These are phyloP conservation scores for Psilocybe tampanensis DNA, from an alignment of 768 basidiomycete species.

Conservation along the genomic window DNA sequence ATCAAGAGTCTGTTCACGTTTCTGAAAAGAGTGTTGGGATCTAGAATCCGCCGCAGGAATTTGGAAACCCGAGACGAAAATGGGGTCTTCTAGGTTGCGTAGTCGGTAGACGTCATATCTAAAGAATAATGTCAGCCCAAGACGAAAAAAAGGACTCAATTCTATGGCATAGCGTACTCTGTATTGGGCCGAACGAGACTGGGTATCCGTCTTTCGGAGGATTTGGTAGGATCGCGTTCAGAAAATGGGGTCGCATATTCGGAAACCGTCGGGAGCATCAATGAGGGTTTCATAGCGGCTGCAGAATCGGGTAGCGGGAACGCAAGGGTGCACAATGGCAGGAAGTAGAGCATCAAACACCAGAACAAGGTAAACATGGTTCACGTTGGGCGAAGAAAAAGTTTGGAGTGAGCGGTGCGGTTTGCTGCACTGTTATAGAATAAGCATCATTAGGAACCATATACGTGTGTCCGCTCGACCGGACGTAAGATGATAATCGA, in stretches of 20 bases:
- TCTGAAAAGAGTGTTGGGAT: neutral
- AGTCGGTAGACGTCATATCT: constrained; percentile 17
- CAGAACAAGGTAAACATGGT: neutral
- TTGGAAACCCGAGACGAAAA: constrained; percentile 11
- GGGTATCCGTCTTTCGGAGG: neutral
- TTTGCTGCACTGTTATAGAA: no score
- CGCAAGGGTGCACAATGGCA: neutral
- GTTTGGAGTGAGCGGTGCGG: no score
- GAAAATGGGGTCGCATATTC: constrained; percentile 8
- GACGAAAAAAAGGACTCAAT: neutral
- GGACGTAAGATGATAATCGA: no score
- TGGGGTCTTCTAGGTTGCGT: constrained; percentile 16
- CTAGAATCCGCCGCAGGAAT: neutral
- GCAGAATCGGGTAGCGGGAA: neutral
- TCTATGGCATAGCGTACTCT: neutral
- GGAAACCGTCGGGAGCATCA: neutral
- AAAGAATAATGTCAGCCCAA: neutral
- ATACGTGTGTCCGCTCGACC: no score
- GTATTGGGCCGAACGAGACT: neutral
- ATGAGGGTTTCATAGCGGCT: neutral
- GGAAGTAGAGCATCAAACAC: neutral
- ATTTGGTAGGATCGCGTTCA: neutral
- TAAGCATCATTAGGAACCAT: no score
- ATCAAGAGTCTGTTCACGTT: neutral
- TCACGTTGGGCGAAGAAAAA: neutral